Evolutionary conservation across 306 rosid genomes (phyloP).

Genomic region (Citrullus amarus): DNA sequence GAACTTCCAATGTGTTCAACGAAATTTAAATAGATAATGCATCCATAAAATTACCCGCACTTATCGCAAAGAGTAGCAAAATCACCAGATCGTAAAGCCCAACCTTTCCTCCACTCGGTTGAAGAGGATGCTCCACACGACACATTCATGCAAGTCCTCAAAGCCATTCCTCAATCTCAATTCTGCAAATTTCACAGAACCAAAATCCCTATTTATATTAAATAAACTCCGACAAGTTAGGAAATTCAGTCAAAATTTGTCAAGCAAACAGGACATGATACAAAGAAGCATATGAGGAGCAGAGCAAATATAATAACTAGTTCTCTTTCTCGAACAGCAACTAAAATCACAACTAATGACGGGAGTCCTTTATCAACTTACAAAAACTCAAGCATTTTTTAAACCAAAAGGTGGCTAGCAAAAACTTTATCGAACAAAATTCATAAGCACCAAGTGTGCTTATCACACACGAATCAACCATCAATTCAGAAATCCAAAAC

Average conservation of each 20-base stretch:
- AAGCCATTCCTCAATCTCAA: conserved; percentile 41
- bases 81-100: conserved; percentile 93
- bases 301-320: conserved; percentile 11
- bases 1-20: not conserved
- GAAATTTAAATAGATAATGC: not conserved
- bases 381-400: too few species aligned
- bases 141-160: conserved; percentile 57
- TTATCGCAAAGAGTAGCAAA: conserved; percentile 77
- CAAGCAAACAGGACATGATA: not conserved
- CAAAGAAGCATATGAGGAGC: conserved; percentile 4
- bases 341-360: not conserved
- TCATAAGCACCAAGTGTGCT: too few species aligned
- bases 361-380: too few species aligned
- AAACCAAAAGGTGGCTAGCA: too few species aligned
- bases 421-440: too few species aligned
- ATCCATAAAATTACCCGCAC: conserved; percentile 59
- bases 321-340: not conserved
- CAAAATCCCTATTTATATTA: conserved; percentile 31
- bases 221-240: conserved; percentile 7
- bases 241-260: conserved; percentile 8
- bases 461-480: too few species aligned
- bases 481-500: too few species aligned
- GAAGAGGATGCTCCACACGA: conserved; percentile 52
- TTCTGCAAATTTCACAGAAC: conserved; percentile 20
- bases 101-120: conserved; percentile 77